Evolutionary conservation across 1,284 basidiomycete species (phyloP).

Genomic region (Ceratorhiza oryzae-sativae): DNA sequence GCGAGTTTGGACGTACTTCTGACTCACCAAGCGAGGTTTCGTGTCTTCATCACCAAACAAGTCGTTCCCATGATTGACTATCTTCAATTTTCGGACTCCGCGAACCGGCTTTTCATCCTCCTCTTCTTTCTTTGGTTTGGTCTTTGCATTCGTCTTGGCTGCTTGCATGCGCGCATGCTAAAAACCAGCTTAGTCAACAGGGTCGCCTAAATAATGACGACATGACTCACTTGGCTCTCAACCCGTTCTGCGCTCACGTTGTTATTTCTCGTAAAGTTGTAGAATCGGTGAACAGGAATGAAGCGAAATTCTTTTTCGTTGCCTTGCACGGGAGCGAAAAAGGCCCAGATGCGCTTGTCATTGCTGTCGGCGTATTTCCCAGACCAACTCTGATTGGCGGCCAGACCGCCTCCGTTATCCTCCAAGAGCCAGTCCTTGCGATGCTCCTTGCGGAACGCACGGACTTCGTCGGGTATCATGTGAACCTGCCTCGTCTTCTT

Average conservation of each 20-base stretch:
- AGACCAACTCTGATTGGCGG: slow-evolving; percentile 69
- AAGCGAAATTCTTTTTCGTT: slow-evolving; percentile 70
- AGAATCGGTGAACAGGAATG: slow-evolving; percentile 85
- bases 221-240: slow-evolving; percentile 25
- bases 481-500: slow-evolving; percentile 87
- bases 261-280: slow-evolving; percentile 65
- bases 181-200: slow-evolving; percentile 35
- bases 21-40: slow-evolving; percentile 52
- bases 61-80: slow-evolving; percentile 65
- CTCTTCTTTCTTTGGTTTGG: slow-evolving; percentile 33
- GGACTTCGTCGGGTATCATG: slow-evolving; percentile 68
- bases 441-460: slow-evolving; percentile 80
- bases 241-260: slow-evolving; percentile 33
- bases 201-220: not conserved
- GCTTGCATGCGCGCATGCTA: slow-evolving; percentile 37
- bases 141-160: slow-evolving; percentile 17
- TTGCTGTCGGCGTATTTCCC: slow-evolving; percentile 79
- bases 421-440: slow-evolving; percentile 90
- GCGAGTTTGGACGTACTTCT: not conserved
- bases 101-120: slow-evolving; percentile 33
- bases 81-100: slow-evolving; percentile 66
- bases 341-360: slow-evolving; percentile 53
- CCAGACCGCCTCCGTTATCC: slow-evolving; percentile 60
- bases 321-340: slow-evolving; percentile 45
- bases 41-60: slow-evolving; percentile 74